Evolutionary conservation across 2,329 filamentous ascomycete species (phyloP).

Genomic region (Diatrype stigma): DNA sequence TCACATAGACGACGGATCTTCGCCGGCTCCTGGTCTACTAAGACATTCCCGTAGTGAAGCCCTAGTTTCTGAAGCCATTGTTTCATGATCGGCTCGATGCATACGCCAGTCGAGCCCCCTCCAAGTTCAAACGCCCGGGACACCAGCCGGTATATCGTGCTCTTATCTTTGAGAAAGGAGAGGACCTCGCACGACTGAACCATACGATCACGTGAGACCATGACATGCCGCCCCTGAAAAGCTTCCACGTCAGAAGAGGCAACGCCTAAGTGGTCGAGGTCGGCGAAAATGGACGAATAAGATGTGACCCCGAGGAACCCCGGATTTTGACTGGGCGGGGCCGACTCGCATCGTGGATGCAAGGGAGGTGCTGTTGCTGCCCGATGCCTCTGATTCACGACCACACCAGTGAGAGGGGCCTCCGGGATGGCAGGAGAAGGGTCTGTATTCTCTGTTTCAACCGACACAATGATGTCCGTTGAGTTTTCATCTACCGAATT

Average conservation of each 20-base stretch:
- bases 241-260: slow-evolving; percentile 20
- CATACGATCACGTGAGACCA: slow-evolving; percentile 27
- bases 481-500: slow-evolving; percentile 14
- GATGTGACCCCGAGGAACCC: slow-evolving; percentile 29
- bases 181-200: slow-evolving; percentile 27
- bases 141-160: slow-evolving; percentile 25
- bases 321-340: slow-evolving; percentile 16
- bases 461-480: slow-evolving; percentile 10
- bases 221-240: slow-evolving; percentile 18
- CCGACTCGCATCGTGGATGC: slow-evolving; percentile 14
- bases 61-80: slow-evolving; percentile 28
- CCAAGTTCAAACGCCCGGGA: slow-evolving; percentile 24
- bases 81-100: slow-evolving; percentile 27
- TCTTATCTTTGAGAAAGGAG: slow-evolving; percentile 26
- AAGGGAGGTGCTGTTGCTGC: slow-evolving; percentile 29
- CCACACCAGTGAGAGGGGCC: slow-evolving; percentile 5
- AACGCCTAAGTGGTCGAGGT: slow-evolving; percentile 23
- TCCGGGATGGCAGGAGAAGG: slow-evolving; percentile 2
- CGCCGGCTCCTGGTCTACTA: slow-evolving; percentile 27
- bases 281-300: slow-evolving; percentile 26
- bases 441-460: slow-evolving; percentile 18
- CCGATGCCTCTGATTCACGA: slow-evolving; percentile 17
- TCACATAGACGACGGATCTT: slow-evolving; percentile 29
- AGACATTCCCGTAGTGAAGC: slow-evolving; percentile 21
- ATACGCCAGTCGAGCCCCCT: slow-evolving; percentile 22